These are phyloP conservation scores for Sporothrix mexicana DNA, from an alignment of 2,329 filamentous ascomycete genomes.

Conservation along the genomic window DNA sequence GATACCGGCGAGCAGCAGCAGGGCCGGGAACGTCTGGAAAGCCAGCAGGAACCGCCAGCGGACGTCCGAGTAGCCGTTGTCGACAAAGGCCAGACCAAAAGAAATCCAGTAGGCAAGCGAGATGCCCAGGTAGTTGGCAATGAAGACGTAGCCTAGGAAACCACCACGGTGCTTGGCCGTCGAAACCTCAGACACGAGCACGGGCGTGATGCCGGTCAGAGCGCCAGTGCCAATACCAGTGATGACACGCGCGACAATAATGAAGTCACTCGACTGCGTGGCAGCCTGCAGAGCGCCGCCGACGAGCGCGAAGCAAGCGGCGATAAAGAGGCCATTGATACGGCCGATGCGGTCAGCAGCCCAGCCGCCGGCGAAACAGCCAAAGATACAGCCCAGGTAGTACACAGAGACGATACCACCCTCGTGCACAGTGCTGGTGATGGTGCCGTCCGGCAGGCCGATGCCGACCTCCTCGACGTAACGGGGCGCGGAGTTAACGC, in stretches of 20 bases:
- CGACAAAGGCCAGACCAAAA: conserved; percentile 43
- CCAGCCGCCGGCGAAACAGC: conserved; percentile 44
- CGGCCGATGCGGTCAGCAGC: conserved; percentile 60
- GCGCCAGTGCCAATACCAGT: conserved; percentile 60
- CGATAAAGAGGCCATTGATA: conserved; percentile 54
- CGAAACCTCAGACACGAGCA: conserved; percentile 56
- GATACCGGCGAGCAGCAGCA: conserved; percentile 49
- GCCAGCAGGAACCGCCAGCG: conserved; percentile 49
- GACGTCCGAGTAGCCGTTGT: conserved; percentile 42
- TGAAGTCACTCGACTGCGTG: conserved; percentile 53
- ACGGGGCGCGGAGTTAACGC: conserved; percentile 52
- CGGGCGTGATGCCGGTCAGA: conserved; percentile 57
- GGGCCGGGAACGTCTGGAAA: conserved; percentile 51
- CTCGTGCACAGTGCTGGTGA: conserved; percentile 56
- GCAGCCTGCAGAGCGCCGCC: conserved; percentile 57
- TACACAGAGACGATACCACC: conserved; percentile 60
- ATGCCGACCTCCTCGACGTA: conserved; percentile 54
- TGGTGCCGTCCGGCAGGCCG: conserved; percentile 51
- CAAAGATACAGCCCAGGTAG: conserved; percentile 51
- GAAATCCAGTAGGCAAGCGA: conserved; percentile 50
- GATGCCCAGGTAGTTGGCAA: conserved; percentile 60
- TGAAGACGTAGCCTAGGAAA: conserved; percentile 56
- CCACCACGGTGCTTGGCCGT: conserved; percentile 54
- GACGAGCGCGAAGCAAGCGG: conserved; percentile 54
- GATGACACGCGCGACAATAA: conserved; percentile 56